Evolutionary conservation across 345 rosid genomes (phyloP), one percentile per base, ranked within the genome.

Genomic region (Rhizophora apiculata): DNA sequence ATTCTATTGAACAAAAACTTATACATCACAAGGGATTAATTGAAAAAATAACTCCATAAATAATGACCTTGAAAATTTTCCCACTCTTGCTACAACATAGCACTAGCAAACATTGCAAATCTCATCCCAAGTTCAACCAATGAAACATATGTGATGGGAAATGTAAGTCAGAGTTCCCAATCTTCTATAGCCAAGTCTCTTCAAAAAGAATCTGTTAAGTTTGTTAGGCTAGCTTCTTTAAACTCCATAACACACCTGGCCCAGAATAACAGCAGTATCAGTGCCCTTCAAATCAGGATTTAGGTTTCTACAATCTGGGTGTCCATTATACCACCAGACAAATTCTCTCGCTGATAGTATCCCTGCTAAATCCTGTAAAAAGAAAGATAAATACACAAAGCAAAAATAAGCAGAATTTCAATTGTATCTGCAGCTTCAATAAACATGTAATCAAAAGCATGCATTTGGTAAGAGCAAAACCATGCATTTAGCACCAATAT

Each of bases 291-390:
- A 81, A 82, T 87, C 89, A 73, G 87, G 96, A 79, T 82, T 76
- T 65, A 88, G 73, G 78, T 82, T 59, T 67, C 77, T 84, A 80
- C 85, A 81, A 71, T 92, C 90, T 0, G 96, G 99, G 72, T 95
- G 99, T 62, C 96, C 97, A 75, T 88, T 92, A 76, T 95, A 95
- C 97, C 97, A 92, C 96, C 97, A 92, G 46, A 95, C 97, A 76
- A 95, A 90, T 85, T 95, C 96, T 79, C 96, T 87, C 34, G 99
- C 96, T 0, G 97, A 90, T 81, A 82, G 82, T 78, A 95, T 68
- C 54, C 97, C 97, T 36, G 34, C 65, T 78, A 89, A 78, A 73
- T 74, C 80, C 97, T 95, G 63, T 32, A 43, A 80, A 62, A 80
- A 72, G 63, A 52, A 18, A 52, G 30, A 48, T 6, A 36, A 24